Conservation (phyloP, 352 stramenopile genomes). For the Globisporangium mamillatum region DNA sequence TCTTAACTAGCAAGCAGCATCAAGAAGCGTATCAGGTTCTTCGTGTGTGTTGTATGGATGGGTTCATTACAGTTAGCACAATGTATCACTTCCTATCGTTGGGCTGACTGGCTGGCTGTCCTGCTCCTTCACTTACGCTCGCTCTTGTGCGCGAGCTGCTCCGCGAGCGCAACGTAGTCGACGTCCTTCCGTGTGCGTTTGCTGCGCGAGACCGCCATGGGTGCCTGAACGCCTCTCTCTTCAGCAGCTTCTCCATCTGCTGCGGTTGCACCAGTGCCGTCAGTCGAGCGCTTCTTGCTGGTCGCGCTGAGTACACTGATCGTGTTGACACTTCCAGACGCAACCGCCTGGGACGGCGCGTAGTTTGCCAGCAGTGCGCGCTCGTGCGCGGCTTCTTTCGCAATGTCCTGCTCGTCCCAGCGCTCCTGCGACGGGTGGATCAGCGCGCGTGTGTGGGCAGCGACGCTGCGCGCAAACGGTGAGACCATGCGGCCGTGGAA, state of each 20-base stretch:
- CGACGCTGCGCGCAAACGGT: slow-evolving; percentile 74
- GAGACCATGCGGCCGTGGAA: slow-evolving; percentile 82
- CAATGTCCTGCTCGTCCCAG: slow-evolving; percentile 46
- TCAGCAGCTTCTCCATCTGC: neutral
- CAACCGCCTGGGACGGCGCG: slow-evolving; percentile 7
- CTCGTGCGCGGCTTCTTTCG: slow-evolving; percentile 53
- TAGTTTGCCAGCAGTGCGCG: slow-evolving; percentile 50
- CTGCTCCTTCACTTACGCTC: slow-evolving; percentile 12
- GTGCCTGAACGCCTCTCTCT: neutral
- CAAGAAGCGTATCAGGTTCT: too few relatives aligned
- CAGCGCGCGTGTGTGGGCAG: slow-evolving; percentile 62
- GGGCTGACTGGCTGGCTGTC: neutral
- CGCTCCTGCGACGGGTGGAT: slow-evolving; percentile 42
- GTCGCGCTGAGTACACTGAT: slow-evolving; percentile 15
- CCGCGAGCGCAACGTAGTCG: slow-evolving; percentile 66
- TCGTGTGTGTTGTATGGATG: too few relatives aligned
- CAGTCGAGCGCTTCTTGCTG: slow-evolving; percentile 33
- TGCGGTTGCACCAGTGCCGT: neutral
- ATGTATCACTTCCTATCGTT: too few relatives aligned
- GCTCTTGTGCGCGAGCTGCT: slow-evolving; percentile 37
- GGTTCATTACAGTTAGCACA: too few relatives aligned
- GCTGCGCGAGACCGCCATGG: slow-evolving; percentile 25
- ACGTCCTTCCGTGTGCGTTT: slow-evolving; percentile 60
- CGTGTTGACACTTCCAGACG: slow-evolving; percentile 18
- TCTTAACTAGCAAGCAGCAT: too few relatives aligned